Evolutionary conservation across 371 early-diverging fungal genomes (phyloP), one percentile per base, ranked within the genome.

Genomic region (Caulochytrium protostelioides): DNA sequence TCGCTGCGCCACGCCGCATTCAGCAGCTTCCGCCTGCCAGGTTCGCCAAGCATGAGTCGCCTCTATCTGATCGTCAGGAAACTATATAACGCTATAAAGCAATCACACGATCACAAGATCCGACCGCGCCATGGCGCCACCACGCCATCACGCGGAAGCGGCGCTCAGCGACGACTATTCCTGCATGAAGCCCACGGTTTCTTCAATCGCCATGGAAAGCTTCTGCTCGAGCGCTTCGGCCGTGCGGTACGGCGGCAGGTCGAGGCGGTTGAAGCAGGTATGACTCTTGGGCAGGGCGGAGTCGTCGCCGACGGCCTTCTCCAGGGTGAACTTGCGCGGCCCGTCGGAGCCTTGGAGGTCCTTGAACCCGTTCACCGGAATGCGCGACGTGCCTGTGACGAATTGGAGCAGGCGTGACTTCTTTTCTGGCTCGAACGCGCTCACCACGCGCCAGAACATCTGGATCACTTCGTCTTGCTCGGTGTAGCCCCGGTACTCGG

Each of bases 281-380:
- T 94, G 95, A 16, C 74, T 69, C 56, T 87, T 87, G 9, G 95
- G 95, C 37, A 94, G 54, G 28, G 71, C 70, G 7, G 68, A 62
- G 8, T 74, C 57, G 34, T 82, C 83, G n/a, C 89, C 91, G 1
- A 74, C 54, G 8, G 57, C 50, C 57, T 86, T 91, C 49, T 95
- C 91, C 39, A 98, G 85, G 3, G 85, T 85, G 50, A 98, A 98
- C 34, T 86, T 66, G 38, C 92, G 62, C 8, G 89, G 85, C 0
- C 94, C 97, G 58, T 91, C 92, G 38, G 76, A 78, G 18, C 98
- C 92, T 55, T 91, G 91, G 22, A 98, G 57, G 54, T 89, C 91
- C 49, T 83, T 83, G 59, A 98, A 98, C 6, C 98, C 98, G 43
- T 92, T 92, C 38, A 95, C 85, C 3, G 98, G 97, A 34, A 98